Base-by-base conservation (phyloP, 441 rosid species). In the Raphanus hybrid region DNA sequence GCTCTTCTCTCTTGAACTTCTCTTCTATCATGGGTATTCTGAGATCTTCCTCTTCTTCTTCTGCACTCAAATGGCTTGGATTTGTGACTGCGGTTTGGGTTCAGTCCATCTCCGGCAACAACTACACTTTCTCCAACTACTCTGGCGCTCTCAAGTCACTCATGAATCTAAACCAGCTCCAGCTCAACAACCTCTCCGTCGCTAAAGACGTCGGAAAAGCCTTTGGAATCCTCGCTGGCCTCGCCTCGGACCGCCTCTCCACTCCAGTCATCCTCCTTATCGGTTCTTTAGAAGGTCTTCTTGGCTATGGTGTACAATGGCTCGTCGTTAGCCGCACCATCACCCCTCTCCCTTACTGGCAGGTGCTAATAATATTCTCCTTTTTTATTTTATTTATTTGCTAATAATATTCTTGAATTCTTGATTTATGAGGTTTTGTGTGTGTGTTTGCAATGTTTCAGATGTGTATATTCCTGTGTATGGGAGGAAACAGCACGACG, bases 171-270 rank as follows among this genome's bases (percentile, higher is more conserved):
- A 82, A 84, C 6, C 91, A 85, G 62, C 80, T 83, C 41, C 37
- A 87, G 64, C 88, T 87, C 67, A 86, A 86, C 68, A 77, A 82
- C 75, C 83, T 87, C 8, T 86, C 89, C 1, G 89, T 86, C 0
- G 91, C 89, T 75, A 87, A 87, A 84, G 91, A 86, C 15, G 77
- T 87, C 5, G 91, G 91, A 2, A 86, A 87, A 76, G 89, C 89
- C 14, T 86, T 87, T 6, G 91, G 91, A 16, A 80, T 87, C 60
- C 83, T 87, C 8, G 81, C 91, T 29, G 91, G 91, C n/a, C 78
- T 86, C 4, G 87, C 89, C 55, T 87, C 89, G 0, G 91, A 87
- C 69, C 83, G 82, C 8, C 60, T 86, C 27, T 74, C 89, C 0
- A 77, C 89, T 11, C 82, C 82, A 1, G 77, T 85, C 52, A 79